These are phyloP conservation scores for Suillus subluteus DNA, from an alignment of 768 basidiomycete species.

Conservation along the genomic window DNA sequence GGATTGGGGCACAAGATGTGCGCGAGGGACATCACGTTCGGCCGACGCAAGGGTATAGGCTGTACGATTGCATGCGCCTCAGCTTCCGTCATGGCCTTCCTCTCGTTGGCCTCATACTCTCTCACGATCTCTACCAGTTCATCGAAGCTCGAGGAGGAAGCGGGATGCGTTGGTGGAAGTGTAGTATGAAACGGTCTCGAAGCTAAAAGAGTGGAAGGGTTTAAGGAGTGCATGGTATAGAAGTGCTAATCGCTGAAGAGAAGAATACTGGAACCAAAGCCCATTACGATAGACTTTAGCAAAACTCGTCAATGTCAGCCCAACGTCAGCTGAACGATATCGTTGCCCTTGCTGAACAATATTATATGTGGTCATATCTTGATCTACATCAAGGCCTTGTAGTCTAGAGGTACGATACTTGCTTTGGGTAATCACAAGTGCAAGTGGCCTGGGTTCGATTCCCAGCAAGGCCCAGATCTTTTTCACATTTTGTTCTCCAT, in stretches of 20 bases:
- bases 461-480: conserved; percentile 38
- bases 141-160: conserved; percentile 2
- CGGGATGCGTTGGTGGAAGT: neutral
- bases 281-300: neutral
- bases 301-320: neutral
- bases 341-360: neutral
- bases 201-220: neutral
- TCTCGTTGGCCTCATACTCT: neutral
- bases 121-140: neutral
- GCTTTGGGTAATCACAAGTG: conserved; percentile 34
- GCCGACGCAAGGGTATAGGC: conserved; percentile 5
- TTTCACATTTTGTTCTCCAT: neutral
- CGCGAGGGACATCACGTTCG: conserved; percentile 14
- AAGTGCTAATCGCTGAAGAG: neutral
- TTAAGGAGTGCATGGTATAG: conserved; percentile 3
- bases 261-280: neutral
- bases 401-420: conserved; percentile 41
- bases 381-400: conserved; percentile 28
- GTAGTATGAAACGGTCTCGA: neutral
- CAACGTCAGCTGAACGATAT: neutral
- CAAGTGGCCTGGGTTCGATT: conserved; percentile 47
- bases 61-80: neutral
- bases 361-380: neutral
- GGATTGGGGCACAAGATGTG: conserved; percentile 3
- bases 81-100: neutral